Base-by-base conservation (phyloP, 768 basidiomycete genomes). In the Leccinum longicurvipes region DNA sequence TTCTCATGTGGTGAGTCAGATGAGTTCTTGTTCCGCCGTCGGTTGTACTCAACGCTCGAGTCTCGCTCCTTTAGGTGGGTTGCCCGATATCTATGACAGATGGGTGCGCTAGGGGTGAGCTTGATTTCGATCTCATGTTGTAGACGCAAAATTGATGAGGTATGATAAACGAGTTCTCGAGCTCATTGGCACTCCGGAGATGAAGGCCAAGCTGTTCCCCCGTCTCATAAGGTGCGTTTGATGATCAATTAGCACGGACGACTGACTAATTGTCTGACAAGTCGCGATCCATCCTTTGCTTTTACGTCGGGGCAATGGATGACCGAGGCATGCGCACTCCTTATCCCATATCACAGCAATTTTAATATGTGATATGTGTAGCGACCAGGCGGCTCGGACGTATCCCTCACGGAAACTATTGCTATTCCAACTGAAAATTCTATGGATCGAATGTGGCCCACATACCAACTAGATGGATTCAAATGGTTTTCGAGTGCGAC, bases 401-500 rank as follows among this genome's bases (percentile, higher is more conserved):
- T 91, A 12, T 87, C 86, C 3, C 79, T 82, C 50, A 87, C 85
- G 1, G 89, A 91, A 66, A 90, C 87, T 1, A 74, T 73, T 0
- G 89, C 87, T 2, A 65, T 63, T 24, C 67, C 76, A 3, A 68
- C 75, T 0, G 68, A 73, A 7, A 64, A 61, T 31, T 60, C 72
- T 32, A 57, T 56, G 1, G 66, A 74, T 54, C 52, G 41, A 6
- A 73, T 80, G 53, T 86, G 86, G 19, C 73, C 79, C 3, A 70
- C 76, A 48, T 87, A 87, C 66, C 73, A 64, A 19, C 67, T 90
- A 21, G 74, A 89, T 59, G 87, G 89, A 3, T 82, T 90, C 67
- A 91, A 90, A 72, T 91, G 89, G 89, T 91, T 91, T 69, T 89
- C 89, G 15, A 88, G 86, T 61, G 90, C 90, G 2, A 88, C 88